Evolutionary conservation across 768 basidiomycete genomes (phyloP).

Genomic region (Lentinula detonsa): DNA sequence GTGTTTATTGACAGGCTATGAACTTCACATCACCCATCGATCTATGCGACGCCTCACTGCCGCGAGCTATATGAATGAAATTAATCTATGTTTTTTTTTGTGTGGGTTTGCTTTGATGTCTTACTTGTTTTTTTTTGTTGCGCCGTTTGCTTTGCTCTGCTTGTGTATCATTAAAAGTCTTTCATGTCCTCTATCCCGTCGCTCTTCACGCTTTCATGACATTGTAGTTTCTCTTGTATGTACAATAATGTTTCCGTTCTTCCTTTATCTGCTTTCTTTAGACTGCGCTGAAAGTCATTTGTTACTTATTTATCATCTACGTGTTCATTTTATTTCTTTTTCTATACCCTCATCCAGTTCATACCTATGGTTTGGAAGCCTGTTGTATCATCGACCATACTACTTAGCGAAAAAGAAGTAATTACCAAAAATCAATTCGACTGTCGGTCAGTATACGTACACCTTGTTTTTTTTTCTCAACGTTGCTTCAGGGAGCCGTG

Average conservation of each 20-base stretch:
- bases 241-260: neutral
- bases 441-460: too few relatives aligned
- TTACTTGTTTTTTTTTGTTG: neutral
- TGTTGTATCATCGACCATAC: neutral
- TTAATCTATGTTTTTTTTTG: neutral
- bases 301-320: neutral
- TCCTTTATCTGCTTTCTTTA: neutral
- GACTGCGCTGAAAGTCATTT: neutral
- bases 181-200: too few relatives aligned
- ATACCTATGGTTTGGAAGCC: neutral
- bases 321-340: neutral
- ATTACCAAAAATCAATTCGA: neutral
- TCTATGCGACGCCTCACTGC: slow-evolving; percentile 7
- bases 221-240: neutral
- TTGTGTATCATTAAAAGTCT: neutral
- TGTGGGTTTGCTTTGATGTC: neutral
- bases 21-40: slow-evolving; percentile 32
- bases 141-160: neutral
- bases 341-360: neutral
- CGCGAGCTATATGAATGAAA: neutral
- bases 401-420: neutral
- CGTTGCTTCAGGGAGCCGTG: too few relatives aligned
- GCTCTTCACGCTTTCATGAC: neutral
- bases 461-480: too few relatives aligned
- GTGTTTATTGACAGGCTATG: slow-evolving; percentile 18